Conservation (phyloP, 2,329 filamentous ascomycete species). For the Fusarium torulosum region DNA sequence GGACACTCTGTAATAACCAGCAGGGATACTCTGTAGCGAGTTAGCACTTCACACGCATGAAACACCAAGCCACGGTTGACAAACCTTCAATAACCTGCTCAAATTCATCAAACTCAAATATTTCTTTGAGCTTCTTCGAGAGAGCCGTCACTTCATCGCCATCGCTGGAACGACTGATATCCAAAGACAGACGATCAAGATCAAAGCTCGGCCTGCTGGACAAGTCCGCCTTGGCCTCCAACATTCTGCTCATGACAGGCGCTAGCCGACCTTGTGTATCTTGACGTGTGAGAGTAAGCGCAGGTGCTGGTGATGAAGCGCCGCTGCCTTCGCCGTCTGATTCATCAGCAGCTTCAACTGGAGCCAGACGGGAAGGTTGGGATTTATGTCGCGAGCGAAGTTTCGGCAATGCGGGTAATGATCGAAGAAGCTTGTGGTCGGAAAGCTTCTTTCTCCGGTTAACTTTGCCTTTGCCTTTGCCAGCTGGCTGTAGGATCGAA, state of each 20-base stretch:
- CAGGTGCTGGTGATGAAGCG: constrained; percentile 45
- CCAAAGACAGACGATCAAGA: constrained; percentile 60
- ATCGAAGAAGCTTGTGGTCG: constrained; percentile 73
- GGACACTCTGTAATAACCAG: constrained; percentile 90
- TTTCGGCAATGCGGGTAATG: constrained; percentile 70
- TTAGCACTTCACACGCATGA: constrained; percentile 28
- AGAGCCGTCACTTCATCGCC: constrained; percentile 68
- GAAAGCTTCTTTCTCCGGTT: constrained; percentile 71
- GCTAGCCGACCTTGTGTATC: constrained; percentile 65
- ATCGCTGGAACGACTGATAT: constrained; percentile 52
- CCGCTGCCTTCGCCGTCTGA: constrained; percentile 46
- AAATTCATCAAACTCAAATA: constrained; percentile 83
- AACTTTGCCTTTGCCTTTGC: constrained; percentile 52
- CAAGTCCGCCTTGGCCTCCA: constrained; percentile 77
- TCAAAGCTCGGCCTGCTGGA: constrained; percentile 70
- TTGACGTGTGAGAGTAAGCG: constrained; percentile 39
- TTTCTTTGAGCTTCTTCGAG: constrained; percentile 80
- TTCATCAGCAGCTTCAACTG: constrained; percentile 53
- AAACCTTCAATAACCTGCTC: constrained; percentile 86
- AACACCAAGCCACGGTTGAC: constrained; percentile 10
- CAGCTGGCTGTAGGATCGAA: constrained; percentile 54
- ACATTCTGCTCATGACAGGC: constrained; percentile 82
- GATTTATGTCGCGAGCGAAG: constrained; percentile 59
- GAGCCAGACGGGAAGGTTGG: constrained; percentile 57
- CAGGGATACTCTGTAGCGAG: constrained; percentile 81